Evolutionary conservation across 2,329 filamentous ascomycete species (phyloP), one percentile per base, ranked within the genome.

Genomic region (Penicillium glabrum): DNA sequence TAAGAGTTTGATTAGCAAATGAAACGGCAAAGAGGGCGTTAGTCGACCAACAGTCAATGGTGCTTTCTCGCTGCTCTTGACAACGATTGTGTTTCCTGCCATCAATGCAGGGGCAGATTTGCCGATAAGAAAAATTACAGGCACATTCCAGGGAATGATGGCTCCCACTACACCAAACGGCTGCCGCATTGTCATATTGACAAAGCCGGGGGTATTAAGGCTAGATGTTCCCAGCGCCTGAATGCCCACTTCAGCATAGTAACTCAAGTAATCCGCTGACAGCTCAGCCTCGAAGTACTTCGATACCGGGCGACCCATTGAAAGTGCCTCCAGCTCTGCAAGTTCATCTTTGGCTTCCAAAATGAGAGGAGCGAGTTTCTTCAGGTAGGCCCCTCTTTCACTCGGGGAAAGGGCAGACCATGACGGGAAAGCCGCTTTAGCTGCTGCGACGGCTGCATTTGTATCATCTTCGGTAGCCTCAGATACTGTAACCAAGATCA

Each of bases 51-150:
- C 92, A 71, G 82, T 86, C 2, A 89, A 76, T 0, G 86, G 86
- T 0, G 86, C 88, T 71, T 87, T 85, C 65, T 89, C 86, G 9
- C 85, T 84, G 3, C 85, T 81, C 75, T 89, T 89, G 26, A 89
- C 70, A n/a, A 89, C 79, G 14, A 88, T 72, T 1, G 83, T 83
- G 67, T 87, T 87, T 46, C 84, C 85, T 46, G 80, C 78, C 2
- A 84, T 83, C 19, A 88, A 62, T 6, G 86, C 86, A 14, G 89
- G 89, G 11, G 88, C 89, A 0, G 92, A 79, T 84, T 95, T 95
- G 89, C 89, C 93, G 46, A 88, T 66, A 86, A 82, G 24, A 19
- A 53, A 54, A 5, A 56, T 1, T 1, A 61, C 26, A 1, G 82
- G 76, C 0, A 72, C 76, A 61, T 85, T 85, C 81, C 82, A 86